These are phyloP conservation scores for Seiridium cupressi DNA, from an alignment of 2,329 filamentous ascomycete genomes.

Conservation along the genomic window DNA sequence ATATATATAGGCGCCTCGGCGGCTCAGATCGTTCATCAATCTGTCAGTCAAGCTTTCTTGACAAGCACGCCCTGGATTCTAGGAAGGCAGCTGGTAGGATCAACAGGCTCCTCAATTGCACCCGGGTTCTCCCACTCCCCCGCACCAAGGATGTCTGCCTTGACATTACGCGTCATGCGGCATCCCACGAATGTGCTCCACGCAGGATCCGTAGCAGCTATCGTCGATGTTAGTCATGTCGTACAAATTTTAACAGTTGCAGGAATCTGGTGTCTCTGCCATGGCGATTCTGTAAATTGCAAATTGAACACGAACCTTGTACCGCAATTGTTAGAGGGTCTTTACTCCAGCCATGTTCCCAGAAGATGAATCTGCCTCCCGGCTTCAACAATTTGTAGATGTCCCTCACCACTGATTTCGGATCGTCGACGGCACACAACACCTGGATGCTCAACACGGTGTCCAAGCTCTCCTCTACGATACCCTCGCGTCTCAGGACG, in stretches of 20 bases:
- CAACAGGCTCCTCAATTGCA: slow-evolving; percentile 23
- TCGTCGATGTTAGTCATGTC: slow-evolving; percentile 10
- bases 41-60: slow-evolving; percentile 19
- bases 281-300: neutral
- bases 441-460: slow-evolving; percentile 40
- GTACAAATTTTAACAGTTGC: neutral
- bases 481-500: slow-evolving; percentile 31
- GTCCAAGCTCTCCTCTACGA: slow-evolving; percentile 35
- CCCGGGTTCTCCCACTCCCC: slow-evolving; percentile 31
- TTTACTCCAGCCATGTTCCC: slow-evolving; percentile 36
- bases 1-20: too few species aligned
- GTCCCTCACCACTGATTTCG: slow-evolving; percentile 23
- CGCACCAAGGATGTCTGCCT: slow-evolving; percentile 21
- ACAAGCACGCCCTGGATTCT: slow-evolving; percentile 28
- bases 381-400: slow-evolving; percentile 42
- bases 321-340: slow-evolving; percentile 24
- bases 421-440: slow-evolving; percentile 36
- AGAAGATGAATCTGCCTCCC: slow-evolving; percentile 43
- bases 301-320: slow-evolving; percentile 24
- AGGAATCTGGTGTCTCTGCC: too few species aligned
- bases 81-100: slow-evolving; percentile 25
- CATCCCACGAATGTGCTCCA: slow-evolving; percentile 31
- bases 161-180: slow-evolving; percentile 25
- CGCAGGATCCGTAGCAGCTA: slow-evolving; percentile 25
- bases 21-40: too few species aligned